Conservation (phyloP, 1,139 yeast genomes). For the Suhomyces atakaporum region DNA sequence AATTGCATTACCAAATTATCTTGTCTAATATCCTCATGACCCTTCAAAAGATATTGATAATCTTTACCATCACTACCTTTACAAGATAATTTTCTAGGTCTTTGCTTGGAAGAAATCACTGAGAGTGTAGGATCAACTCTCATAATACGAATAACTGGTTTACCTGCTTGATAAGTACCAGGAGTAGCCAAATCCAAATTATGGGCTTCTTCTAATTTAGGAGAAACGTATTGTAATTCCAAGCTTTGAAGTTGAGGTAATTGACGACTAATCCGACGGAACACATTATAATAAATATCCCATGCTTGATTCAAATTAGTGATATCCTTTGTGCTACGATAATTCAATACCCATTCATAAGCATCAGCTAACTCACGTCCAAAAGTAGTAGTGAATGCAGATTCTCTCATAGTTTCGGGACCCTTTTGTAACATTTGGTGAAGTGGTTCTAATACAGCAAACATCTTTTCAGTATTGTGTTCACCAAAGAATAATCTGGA, state of each 20-base stretch:
- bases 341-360: constrained; percentile 88
- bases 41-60: constrained; percentile 79
- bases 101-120: constrained; percentile 93
- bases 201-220: constrained; percentile 75
- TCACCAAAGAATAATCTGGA: constrained; percentile 93
- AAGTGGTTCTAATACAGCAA: constrained; percentile 84
- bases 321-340: constrained; percentile 78
- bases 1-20: constrained; percentile 97
- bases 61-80: constrained; percentile 91
- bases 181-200: constrained; percentile 90
- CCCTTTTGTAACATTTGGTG: constrained; percentile 83
- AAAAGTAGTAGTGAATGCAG: constrained; percentile 89
- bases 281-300: constrained; percentile 94
- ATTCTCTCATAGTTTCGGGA: constrained; percentile 90
- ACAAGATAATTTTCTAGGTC: constrained; percentile 83
- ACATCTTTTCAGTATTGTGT: constrained; percentile 93
- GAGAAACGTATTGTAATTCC: constrained; percentile 92
- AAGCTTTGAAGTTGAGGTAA: constrained; percentile 83
- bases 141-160: constrained; percentile 70
- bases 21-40: constrained; percentile 97
- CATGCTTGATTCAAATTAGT: constrained; percentile 94
- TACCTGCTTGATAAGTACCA: constrained; percentile 88
- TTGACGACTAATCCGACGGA: constrained; percentile 87
- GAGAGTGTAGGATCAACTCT: constrained; percentile 80
- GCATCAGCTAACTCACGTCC: constrained; percentile 94